Base-by-base conservation (phyloP, 2,329 filamentous ascomycete species). In the Phialemoniopsis sp. region DNA sequence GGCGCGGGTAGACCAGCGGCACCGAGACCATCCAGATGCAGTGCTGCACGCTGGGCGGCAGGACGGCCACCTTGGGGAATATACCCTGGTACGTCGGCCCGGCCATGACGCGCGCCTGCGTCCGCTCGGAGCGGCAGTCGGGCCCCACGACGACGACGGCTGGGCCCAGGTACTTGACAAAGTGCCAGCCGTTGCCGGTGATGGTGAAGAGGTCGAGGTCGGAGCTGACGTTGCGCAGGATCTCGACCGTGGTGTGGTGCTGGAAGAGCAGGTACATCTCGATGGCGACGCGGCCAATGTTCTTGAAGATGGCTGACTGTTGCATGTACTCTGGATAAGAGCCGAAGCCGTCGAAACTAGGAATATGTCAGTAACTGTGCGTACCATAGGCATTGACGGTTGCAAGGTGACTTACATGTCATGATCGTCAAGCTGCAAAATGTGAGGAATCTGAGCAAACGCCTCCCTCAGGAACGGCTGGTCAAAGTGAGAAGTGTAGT, bases 311-410 rank as follows among this genome's bases (percentile, higher is more conserved):
- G 48, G 95, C 85, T 14, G 89, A 96, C 49, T 87, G 87, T 58
- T 98, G 93, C 91, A 98, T 97, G 59, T 97, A 94, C 46, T 95
- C 89, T 0, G 93, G 93, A 55, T 97, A 98, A 2, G 89, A 95
- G 21, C 93, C 93, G 52, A 93, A 98, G 18, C 93, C 93, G 56
- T 98, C 93, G 52, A 98, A 98, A 42, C 89, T 95, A 46, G 2
- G 15, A 4, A 15, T 5, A 29, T 15, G 36, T 52, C 40, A 55
- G 47, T 46, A 32, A 50, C 41, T 34, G 32, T 31, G 29, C 16
- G n/a, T n/a, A n/a, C n/a, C n/a, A n/a, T n/a, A n/a, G n/a, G n/a
- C n/a, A n/a, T n/a, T n/a, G n/a, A n/a, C n/a, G n/a, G n/a, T n/a
- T n/a, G n/a, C n/a, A n/a, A n/a, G n/a, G 21, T 36, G 36, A 80